Base-by-base conservation (phyloP, 2,329 filamentous ascomycete genomes). In the Sordariomycetes sp. region DNA sequence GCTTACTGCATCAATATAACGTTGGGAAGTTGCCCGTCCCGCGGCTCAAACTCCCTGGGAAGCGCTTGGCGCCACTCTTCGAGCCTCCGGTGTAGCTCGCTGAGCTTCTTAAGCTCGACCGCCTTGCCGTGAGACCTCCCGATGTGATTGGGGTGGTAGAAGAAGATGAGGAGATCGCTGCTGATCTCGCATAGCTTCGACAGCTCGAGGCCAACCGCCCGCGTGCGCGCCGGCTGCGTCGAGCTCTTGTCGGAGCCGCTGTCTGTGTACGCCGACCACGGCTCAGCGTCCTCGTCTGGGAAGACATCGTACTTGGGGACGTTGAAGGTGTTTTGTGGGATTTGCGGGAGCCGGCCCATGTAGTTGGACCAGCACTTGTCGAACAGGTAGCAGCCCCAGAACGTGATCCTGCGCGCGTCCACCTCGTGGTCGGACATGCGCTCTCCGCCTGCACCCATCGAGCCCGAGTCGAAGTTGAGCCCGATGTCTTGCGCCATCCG, bases 351-450 rank as follows among this genome's bases (percentile, higher is more conserved):
- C 51, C 94, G 87, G 54, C 94, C 93, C 28, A 97, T 81, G 65
- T 97, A 97, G 69, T 97, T 97, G 55, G 92, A 96, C 92, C 93
- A 97, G 70, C 90, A 96, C 79, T 97, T 97, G 75, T 99, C 94
- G 69, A 97, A 96, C n/a, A 96, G 74, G 71, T 94, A 97, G 69
- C 92, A 97, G 7, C 94, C 94, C 94, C 94, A 97, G 67, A 97
- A 97, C 0, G 94, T 97, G 50, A 97, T 87, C 57, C 89, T 81
- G 46, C 94, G 80, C 2, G 91, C 92, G 72, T 99, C 94, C 46
- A 95, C 82, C 70, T 97, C 93, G 53, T 88, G 81, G 59, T 96
- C 90, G 61, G 85, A 84, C 63, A 93, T 79, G 32, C 76, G 71
- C 55, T 80, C 77, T 59, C 75, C 78, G 59, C 80, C 81, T 8